Conservation (phyloP, 352 stramenopile species). For the Phytophthora litchii region DNA sequence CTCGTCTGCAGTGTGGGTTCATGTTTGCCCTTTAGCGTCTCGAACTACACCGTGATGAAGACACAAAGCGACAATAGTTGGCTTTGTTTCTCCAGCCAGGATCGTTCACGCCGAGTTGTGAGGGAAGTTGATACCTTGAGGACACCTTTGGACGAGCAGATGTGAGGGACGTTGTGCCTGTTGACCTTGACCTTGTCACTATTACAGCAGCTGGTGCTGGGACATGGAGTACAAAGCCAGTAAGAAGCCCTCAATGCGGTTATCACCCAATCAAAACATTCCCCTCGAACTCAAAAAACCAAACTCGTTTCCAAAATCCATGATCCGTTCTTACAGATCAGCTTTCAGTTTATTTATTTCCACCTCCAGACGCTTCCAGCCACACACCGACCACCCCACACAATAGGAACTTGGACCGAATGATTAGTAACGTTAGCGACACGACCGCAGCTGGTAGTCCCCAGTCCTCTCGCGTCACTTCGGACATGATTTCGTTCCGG, state of each 20-base stretch:
- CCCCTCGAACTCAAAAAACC: neutral
- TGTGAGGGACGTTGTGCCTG: conserved; percentile 10
- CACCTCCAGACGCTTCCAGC: conserved; percentile 13
- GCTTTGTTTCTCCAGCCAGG: neutral
- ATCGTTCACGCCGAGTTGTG: conserved; percentile 13
- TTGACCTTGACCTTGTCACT: conserved; percentile 21
- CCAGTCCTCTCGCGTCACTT: conserved; percentile 33
- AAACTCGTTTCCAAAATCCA: neutral
- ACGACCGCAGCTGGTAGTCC: conserved; percentile 19
- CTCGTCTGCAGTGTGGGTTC: conserved; percentile 32
- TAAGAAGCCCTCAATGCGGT: neutral
- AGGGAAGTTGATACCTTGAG: conserved; percentile 13
- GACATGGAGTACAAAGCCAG: conserved; percentile 17
- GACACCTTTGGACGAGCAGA: conserved; percentile 4
- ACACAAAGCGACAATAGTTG: conserved; percentile 22
- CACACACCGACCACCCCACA: neutral
- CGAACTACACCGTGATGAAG: neutral
- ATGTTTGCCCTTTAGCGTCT: neutral
- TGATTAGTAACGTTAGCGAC: conserved; percentile 33
- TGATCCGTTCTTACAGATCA: conserved; percentile 5
- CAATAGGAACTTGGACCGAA: neutral
- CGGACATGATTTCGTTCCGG: conserved; percentile 61
- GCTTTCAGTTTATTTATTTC: conserved; percentile 30
- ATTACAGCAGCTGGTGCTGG: conserved; percentile 13
- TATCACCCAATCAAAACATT: conserved; percentile 8